These are phyloP conservation scores for Amauroascus niger DNA, from an alignment of 2,329 filamentous ascomycete species.

Conservation along the genomic window DNA sequence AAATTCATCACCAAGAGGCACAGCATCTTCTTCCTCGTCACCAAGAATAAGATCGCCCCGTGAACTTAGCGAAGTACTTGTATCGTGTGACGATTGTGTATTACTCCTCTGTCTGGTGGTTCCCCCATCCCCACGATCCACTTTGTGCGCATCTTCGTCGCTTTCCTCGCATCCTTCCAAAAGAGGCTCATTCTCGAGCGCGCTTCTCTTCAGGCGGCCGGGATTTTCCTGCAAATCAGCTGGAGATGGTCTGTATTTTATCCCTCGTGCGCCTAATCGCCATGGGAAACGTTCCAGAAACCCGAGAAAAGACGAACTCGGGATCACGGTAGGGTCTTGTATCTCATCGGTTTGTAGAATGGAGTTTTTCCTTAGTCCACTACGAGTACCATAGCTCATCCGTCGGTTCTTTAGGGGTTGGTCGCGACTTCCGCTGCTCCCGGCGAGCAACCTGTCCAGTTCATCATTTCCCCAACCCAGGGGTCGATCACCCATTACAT, in stretches of 20 bases:
- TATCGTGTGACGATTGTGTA: conserved; percentile 69
- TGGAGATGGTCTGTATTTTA: conserved; percentile 82
- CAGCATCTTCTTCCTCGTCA: conserved; percentile 84
- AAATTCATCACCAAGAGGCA: conserved; percentile 89
- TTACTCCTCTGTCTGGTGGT: conserved; percentile 53
- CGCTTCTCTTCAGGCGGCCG: conserved; percentile 43
- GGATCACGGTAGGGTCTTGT: conserved; percentile 76
- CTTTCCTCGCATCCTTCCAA: conserved; percentile 52
- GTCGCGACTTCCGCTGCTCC: conserved; percentile 43
- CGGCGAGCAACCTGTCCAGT: conserved; percentile 70
- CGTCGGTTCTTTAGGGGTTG: conserved; percentile 65
- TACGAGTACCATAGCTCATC: conserved; percentile 77
- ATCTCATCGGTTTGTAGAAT: conserved; percentile 42
- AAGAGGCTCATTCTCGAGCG: conserved; percentile 55
- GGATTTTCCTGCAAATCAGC: conserved; percentile 86
- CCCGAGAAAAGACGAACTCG: conserved; percentile 72
- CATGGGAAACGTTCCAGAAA: conserved; percentile 78
- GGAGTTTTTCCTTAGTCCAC: conserved; percentile 50
- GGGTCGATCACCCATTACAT: conserved; percentile 43
- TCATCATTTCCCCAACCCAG: conserved; percentile 76
- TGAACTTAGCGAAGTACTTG: conserved; percentile 76
- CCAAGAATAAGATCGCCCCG: conserved; percentile 85
- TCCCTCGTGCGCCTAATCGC: conserved; percentile 64
- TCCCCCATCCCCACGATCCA: conserved; percentile 29
- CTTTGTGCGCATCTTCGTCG: conserved; percentile 23